These are phyloP conservation scores for Datura wrightii DNA, from an alignment of 257 asterid genomes.

Conservation along the genomic window DNA sequence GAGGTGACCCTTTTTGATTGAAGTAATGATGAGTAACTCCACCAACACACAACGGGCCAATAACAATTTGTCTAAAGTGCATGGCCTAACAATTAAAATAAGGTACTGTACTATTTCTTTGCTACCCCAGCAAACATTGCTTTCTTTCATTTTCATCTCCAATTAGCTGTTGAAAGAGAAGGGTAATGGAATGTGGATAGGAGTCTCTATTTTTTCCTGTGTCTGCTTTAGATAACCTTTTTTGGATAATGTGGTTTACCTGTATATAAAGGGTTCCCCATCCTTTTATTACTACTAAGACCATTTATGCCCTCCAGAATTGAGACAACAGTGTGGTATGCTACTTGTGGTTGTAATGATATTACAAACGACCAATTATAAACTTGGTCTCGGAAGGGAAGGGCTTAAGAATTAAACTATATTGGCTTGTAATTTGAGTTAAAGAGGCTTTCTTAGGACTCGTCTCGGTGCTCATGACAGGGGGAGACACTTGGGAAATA, in stretches of 20 bases:
- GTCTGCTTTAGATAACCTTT: slow-evolving; percentile 33
- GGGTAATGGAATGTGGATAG: slow-evolving; percentile 23
- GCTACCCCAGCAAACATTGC: slow-evolving; percentile 32
- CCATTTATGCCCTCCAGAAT: slow-evolving; percentile 29
- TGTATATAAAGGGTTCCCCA: not conserved
- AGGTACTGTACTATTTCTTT: not conserved
- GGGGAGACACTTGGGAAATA: not conserved
- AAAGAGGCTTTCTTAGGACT: not conserved
- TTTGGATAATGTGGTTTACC: slow-evolving; percentile 12
- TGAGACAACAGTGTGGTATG: not conserved
- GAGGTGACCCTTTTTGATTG: slow-evolving; percentile 39
- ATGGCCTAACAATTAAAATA: slow-evolving; percentile 26
- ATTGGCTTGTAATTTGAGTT: not conserved
- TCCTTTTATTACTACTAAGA: slow-evolving; percentile 9
- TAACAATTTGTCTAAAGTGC: slow-evolving; percentile 40
- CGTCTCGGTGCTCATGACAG: not conserved
- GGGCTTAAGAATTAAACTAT: not conserved
- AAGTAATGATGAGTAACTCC: slow-evolving; percentile 47
- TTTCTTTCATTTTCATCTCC: slow-evolving; percentile 38
- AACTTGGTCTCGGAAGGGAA: not conserved
- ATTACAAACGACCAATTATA: slow-evolving; percentile 17
- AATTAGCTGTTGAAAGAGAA: slow-evolving; percentile 37
- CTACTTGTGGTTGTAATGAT: slow-evolving; percentile 12
- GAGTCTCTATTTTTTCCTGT: slow-evolving; percentile 37
- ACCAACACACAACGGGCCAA: slow-evolving; percentile 39